Percentiles rank a stretch among this genome's conserved stretches.
Conservation (phyloP, 768 basidiomycete genomes). For the Lentinula lateritia region DNA sequence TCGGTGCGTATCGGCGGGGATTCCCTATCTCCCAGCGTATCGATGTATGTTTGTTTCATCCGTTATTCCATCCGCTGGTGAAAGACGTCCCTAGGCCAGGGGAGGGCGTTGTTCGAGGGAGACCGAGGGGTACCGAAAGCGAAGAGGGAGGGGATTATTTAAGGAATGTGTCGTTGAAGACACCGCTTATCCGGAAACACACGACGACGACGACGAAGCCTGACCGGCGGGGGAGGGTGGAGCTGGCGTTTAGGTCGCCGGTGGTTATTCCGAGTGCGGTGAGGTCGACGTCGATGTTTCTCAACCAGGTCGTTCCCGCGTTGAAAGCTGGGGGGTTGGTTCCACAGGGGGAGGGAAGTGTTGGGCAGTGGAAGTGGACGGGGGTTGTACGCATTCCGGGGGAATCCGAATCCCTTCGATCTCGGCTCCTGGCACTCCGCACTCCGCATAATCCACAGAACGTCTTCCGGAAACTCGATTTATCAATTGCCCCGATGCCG, state of each 20-base stretch:
- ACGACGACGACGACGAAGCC: not conserved
- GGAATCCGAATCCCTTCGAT: not conserved
- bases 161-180: not conserved
- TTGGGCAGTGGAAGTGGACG: conserved; percentile 27
- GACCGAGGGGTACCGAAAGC: too few relatives aligned
- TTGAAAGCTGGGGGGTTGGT: conserved; percentile 30
- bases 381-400: conserved; percentile 36
- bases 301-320: conserved; percentile 25
- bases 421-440: not conserved
- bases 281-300: conserved; percentile 13
- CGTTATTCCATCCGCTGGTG: conserved; percentile 8
- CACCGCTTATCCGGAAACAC: not conserved
- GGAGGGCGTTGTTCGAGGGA: too few relatives aligned
- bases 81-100: too few relatives aligned
- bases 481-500: conserved; percentile 19
- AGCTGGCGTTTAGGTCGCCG: not conserved
- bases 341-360: conserved; percentile 7
- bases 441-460: too few relatives aligned
- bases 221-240: not conserved
- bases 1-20: not conserved
- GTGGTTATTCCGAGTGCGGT: not conserved
- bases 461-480: not conserved
- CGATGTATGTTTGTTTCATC: conserved; percentile 26
- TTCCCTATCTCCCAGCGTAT: conserved; percentile 14
- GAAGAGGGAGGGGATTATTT: not conserved